Base-by-base conservation (phyloP, 1,284 basidiomycete species). In the Tausonia pullulans region DNA sequence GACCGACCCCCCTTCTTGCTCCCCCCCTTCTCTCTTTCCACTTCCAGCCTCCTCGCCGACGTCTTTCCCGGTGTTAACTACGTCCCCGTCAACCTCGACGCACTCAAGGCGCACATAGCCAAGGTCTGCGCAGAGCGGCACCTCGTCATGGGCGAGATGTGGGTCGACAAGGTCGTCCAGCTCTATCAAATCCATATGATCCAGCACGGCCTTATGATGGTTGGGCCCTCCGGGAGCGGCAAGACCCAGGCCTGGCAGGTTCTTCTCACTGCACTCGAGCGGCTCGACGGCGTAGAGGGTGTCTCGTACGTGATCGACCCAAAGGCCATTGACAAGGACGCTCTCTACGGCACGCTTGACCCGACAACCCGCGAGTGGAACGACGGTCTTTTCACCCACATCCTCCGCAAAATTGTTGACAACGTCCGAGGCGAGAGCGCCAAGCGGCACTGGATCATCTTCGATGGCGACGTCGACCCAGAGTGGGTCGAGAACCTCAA, bases 401-500 rank as follows among this genome's bases (percentile, higher is more conserved):
- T 98, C 56, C 80, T 99, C 65, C 87, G 97, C 60, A 98, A 96
- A 77, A 98, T 98, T 68, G 90, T 98, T 64, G 96, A 99, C 73
- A 94, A 98, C 72, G 93, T 98, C 48, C 90, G 96, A 73, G 96
- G 96, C 44, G 97, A 98, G 78, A 96, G 92, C 74, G 81, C 84
- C 44, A 98, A 97, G 79, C 82, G 95, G 39, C 96, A 99, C 74
- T 99, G 96, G 96, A 98, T 99, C 72, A 90, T 99, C 68, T 98
- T 98, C 70, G 96, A 99, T 73, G 96, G 96, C 66, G 96, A 99
- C 74, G 95, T 99, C 60, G 97, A 99, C 80, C 96, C 96, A 0
- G 96, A 99, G 77, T 98, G 96, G 97, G 96, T 99, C 6, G 97
- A 99, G 78, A 99, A 98, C 75, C 79, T 99, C 78, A 99, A 99